A percentile compares a stretch with the other conserved stretches of the same genome.
Conservation (phyloP, 495 filamentous ascomycete species). For the Letharia columbiana region DNA sequence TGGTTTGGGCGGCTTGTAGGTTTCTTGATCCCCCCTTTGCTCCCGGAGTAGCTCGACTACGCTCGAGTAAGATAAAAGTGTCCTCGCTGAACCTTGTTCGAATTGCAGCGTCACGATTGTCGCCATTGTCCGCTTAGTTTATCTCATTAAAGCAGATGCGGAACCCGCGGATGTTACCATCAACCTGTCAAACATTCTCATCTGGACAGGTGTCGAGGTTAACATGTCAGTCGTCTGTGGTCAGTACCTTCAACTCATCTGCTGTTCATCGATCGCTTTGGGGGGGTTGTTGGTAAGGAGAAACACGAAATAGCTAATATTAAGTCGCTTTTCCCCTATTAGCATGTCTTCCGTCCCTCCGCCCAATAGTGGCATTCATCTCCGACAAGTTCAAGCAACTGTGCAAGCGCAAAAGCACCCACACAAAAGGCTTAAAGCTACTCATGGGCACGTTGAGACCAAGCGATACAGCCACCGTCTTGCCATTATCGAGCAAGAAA, state of each 20-base stretch:
- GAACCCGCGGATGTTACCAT: neutral
- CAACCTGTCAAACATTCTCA: neutral
- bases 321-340: neutral
- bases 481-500: neutral
- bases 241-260: slow-evolving; percentile 6
- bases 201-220: slow-evolving; percentile 16
- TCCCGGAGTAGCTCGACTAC: neutral
- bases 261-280: neutral
- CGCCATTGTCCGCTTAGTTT: slow-evolving; percentile 10
- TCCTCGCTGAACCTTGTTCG: neutral
- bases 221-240: slow-evolving; percentile 16
- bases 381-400: neutral
- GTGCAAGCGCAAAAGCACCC: neutral
- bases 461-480: neutral
- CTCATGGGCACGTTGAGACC: slow-evolving; percentile 3
- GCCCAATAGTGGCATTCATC: slow-evolving; percentile 11
- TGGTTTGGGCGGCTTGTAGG: slow-evolving; percentile 19
- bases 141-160: neutral
- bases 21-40: neutral
- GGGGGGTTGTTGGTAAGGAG: neutral
- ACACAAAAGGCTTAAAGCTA: neutral
- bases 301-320: neutral
- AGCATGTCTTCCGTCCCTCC: slow-evolving; percentile 16
- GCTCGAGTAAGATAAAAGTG: neutral
- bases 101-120: slow-evolving; percentile 13